phyloP scores from a whole-genome alignment of 345 rosid species.

The Citrus medica region DNA sequence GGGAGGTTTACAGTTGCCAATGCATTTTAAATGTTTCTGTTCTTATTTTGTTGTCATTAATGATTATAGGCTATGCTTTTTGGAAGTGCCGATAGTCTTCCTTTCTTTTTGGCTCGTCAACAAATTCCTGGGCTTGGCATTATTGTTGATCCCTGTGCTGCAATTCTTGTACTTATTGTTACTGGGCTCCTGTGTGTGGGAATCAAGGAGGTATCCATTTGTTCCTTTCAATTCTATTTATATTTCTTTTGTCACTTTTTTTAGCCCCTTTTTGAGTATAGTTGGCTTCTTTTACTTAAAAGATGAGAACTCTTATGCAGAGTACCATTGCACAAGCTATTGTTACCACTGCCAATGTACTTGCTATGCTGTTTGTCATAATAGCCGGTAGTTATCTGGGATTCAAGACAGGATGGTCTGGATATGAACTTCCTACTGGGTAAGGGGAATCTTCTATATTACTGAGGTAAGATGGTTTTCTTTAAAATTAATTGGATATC shows the following conservation, averaged over 20 bases:
- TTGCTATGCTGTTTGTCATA: conserved; percentile 81
- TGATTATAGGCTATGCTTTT: conserved; percentile 71
- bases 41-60: conserved; percentile 4
- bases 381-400: conserved; percentile 85
- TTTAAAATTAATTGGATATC: conserved; percentile 1
- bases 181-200: conserved; percentile 93
- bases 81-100: conserved; percentile 82
- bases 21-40: background rate
- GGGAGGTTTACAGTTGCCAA: background rate
- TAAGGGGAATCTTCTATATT: conserved; percentile 27
- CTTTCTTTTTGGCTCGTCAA: conserved; percentile 71
- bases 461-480: conserved; percentile 2
- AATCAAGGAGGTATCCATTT: conserved; percentile 78
- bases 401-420: conserved; percentile 87
- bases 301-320: conserved; percentile 38
- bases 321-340: conserved; percentile 83
- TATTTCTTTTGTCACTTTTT: background rate
- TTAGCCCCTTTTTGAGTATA: background rate
- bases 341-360: conserved; percentile 74
- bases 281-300: background rate
- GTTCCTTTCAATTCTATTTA: conserved; percentile 9
- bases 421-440: conserved; percentile 93
- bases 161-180: conserved; percentile 66
- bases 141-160: conserved; percentile 93
- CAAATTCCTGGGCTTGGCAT: conserved; percentile 79